A percentile compares a stretch with the other conserved stretches of the same genome.
Conservation (phyloP, 2,329 filamentous ascomycete genomes). For the Cadophora malorum region DNA sequence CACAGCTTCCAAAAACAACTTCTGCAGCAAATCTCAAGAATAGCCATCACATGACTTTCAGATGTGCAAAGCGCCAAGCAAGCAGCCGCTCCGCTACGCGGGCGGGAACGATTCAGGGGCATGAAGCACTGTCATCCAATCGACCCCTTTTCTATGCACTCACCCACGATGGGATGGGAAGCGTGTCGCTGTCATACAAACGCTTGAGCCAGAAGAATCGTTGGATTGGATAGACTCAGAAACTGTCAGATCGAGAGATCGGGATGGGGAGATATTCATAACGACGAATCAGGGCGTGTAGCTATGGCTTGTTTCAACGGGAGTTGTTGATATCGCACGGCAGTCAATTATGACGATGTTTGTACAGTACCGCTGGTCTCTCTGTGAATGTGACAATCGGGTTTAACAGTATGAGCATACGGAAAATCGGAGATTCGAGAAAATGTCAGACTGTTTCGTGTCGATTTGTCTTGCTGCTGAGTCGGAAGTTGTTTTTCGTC, state of each 20-base stretch:
- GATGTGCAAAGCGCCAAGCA: conserved; percentile 9
- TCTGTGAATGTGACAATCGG: not conserved
- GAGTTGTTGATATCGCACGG: conserved; percentile 13
- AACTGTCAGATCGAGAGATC: conserved; percentile 26
- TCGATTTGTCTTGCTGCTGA: conserved; percentile 5
- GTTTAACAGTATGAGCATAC: not conserved
- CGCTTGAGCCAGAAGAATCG: not conserved
- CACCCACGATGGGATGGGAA: conserved; percentile 10
- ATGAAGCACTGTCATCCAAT: conserved; percentile 27
- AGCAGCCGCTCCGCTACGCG: not conserved
- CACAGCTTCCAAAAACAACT: not conserved
- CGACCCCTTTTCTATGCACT: conserved; percentile 20
- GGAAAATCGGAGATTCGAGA: not conserved
- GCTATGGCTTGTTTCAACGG: conserved; percentile 29
- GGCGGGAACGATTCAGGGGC: conserved; percentile 23
- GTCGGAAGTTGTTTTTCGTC: not conserved
- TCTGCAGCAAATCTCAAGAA: not conserved
- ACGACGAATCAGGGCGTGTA: conserved; percentile 28
- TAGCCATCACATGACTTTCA: conserved; percentile 19
- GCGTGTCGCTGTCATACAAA: conserved; percentile 28
- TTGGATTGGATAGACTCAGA: conserved; percentile 19
- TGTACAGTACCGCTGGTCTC: conserved; percentile 17
- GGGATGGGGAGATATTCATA: conserved; percentile 15
- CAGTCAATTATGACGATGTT: conserved; percentile 18
- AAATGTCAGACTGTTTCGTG: not conserved